Base-by-base conservation (phyloP, 2,329 filamentous ascomycete genomes). In the Truncatella angustata region DNA sequence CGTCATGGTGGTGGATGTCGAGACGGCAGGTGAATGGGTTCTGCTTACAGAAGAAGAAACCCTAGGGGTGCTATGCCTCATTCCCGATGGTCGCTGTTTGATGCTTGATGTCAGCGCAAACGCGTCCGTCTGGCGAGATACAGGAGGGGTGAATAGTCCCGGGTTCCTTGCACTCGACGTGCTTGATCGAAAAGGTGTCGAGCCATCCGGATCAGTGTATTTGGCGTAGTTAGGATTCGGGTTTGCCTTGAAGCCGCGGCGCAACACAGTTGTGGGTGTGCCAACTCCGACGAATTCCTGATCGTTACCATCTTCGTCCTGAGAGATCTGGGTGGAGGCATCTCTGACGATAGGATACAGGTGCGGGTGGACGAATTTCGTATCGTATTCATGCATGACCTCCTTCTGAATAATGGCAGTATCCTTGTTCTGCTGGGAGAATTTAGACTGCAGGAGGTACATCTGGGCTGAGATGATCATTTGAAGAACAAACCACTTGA, bases 301-400 rank as follows among this genome's bases (percentile, higher is more conserved):
- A 6, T 67, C 64, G 30, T 73, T 69, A 6, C 66, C 62, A 7
- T 70, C 70, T 7, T 74, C 70, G 14, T 78, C 74, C 42, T 72
- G 70, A 35, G 82, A 84, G 53, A 87, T 86, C 68, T 97, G 93
- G 1, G 88, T 94, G 5, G 84, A 88, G 1, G 93, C 91, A 83
- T 84, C 80, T 50, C 81, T 73, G 58, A 95, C 89, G 4, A 88
- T 77, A 6, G 88, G 89, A 60, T 95, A 89, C n/a, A 96, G 82
- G 10, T 86, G 81, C 2, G 94, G 94, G 63, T 95, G 91, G 1
- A 99, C 94, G 64, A 88, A 97, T 73, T 99, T 99, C 60, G 85
- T 90, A 66, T 97, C 91, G 66, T 99, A 99, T 71, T 99, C 94
- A 66, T 91, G 87, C 71, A 97, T 79, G 4, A 97, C 93, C 70